Conservation (phyloP, 495 filamentous ascomycete genomes). For the Daldinia loculata region DNA sequence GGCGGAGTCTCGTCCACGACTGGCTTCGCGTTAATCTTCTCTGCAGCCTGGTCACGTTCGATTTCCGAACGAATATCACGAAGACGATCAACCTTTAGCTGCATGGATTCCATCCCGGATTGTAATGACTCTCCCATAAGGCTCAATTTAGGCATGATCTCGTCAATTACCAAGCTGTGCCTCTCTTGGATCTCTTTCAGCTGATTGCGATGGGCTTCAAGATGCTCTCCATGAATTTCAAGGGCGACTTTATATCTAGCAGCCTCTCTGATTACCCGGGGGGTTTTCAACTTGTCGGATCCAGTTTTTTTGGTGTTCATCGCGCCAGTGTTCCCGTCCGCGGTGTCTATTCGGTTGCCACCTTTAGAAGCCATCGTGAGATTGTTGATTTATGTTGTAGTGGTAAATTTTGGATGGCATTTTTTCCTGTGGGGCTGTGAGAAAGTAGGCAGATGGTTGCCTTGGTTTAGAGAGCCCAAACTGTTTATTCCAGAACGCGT, state of each 20-base stretch:
- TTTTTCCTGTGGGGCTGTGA: no score
- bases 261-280: neutral
- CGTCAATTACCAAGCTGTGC: neutral
- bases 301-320: neutral
- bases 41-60: neutral
- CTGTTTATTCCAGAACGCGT: no score
- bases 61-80: conserved; percentile 1
- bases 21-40: neutral
- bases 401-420: no score
- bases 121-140: neutral
- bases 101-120: neutral
- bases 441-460: no score
- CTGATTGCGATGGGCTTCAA: neutral
- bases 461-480: no score
- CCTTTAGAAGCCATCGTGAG: neutral
- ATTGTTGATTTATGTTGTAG: no score
- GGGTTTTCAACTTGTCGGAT: neutral
- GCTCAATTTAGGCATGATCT: neutral
- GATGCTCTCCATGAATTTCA: neutral
- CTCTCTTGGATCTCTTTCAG: neutral
- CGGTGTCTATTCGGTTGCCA: neutral
- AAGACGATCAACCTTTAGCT: neutral
- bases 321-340: neutral
- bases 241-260: neutral
- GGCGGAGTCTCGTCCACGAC: neutral